These are phyloP conservation scores for Monascus purpureus DNA, from an alignment of 495 filamentous ascomycete genomes.

Conservation along the genomic window DNA sequence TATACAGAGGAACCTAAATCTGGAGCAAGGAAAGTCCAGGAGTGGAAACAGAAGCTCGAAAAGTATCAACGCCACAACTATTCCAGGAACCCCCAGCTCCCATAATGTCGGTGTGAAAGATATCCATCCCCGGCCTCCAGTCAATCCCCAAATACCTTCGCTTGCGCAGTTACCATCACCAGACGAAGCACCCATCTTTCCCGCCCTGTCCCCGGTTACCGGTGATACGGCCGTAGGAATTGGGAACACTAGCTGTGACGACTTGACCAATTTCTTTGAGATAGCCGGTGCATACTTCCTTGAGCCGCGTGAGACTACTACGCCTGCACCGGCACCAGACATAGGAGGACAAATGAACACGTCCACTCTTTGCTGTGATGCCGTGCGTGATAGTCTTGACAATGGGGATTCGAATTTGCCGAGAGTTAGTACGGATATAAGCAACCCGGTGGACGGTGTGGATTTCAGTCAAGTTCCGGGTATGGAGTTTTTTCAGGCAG, in stretches of 20 bases:
- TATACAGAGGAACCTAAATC: slow-evolving; percentile 14
- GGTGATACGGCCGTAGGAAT: no score
- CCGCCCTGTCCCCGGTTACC: no score
- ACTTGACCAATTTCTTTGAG: slow-evolving; percentile 32
- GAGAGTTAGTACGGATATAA: slow-evolving; percentile 2
- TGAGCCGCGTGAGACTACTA: no score
- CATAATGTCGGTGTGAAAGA: no score
- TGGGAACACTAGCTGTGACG: slow-evolving; percentile 22
- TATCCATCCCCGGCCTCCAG: no score
- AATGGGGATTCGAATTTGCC: no score
- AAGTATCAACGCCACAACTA: no score
- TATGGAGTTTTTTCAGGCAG: slow-evolving; percentile 21
- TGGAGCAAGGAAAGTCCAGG: not conserved
- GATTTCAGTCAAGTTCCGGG: not conserved
- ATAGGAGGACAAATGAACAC: slow-evolving; percentile 6
- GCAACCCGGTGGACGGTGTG: not conserved
- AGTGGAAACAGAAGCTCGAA: not conserved
- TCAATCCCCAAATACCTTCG: no score
- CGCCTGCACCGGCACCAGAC: slow-evolving; percentile 5
- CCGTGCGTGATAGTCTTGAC: no score
- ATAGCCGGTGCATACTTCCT: slow-evolving; percentile 21
- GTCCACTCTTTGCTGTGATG: slow-evolving; percentile 1
- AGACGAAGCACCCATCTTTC: no score
- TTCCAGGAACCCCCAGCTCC: no score
- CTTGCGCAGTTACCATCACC: no score